Evolutionary conservation across 2,329 filamentous ascomycete genomes (phyloP).

Genomic region (Phialocephala subalpina): DNA sequence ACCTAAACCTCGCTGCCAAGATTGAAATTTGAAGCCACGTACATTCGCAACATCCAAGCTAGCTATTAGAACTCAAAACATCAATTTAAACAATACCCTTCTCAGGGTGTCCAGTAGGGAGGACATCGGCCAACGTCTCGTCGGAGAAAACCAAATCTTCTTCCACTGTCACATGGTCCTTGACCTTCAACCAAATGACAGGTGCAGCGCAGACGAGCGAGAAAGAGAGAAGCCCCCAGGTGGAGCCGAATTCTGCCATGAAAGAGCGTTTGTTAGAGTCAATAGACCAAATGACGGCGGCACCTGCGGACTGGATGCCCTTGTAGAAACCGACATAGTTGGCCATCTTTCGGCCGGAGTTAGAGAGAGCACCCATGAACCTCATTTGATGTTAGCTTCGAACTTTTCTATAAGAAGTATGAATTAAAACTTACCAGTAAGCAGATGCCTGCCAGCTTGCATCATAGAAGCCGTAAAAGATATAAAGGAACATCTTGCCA

Average conservation of each 20-base stretch:
- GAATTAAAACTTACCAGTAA: constrained; percentile 72
- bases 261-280: constrained; percentile 70
- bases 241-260: constrained; percentile 75
- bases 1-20: no score
- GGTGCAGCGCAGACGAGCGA: constrained; percentile 80
- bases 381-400: constrained; percentile 49
- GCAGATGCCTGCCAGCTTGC: constrained; percentile 89
- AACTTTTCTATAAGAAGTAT: constrained; percentile 9
- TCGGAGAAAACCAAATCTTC: constrained; percentile 87
- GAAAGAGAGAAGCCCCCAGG: constrained; percentile 80
- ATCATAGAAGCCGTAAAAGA: constrained; percentile 91
- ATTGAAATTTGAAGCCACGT: no score
- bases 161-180: constrained; percentile 82
- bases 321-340: constrained; percentile 94
- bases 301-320: constrained; percentile 87
- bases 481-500: constrained; percentile 87
- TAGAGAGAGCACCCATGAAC: constrained; percentile 93
- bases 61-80: no score
- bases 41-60: no score
- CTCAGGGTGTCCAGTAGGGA: constrained; percentile 38
- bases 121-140: constrained; percentile 79
- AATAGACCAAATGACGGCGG: constrained; percentile 80
- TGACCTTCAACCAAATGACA: constrained; percentile 79
- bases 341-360: constrained; percentile 90
- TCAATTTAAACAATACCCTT: no score